Conservation (phyloP, 2,329 filamentous ascomycete genomes). For the Epichloe brachyelytri region DNA sequence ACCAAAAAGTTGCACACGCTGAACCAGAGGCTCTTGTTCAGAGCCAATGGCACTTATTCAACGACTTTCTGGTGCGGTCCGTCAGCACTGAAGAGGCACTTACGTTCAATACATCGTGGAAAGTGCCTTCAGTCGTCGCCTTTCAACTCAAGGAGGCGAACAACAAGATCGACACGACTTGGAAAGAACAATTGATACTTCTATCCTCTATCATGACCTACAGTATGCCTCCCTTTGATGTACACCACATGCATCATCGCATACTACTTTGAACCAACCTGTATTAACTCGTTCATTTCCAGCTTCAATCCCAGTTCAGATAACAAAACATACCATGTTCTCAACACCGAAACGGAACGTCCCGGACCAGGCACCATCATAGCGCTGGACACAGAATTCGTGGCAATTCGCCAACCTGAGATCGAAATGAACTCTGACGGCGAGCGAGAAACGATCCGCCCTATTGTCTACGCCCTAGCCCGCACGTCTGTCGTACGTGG, state of each 20-base stretch:
- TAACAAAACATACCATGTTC: constrained; percentile 44
- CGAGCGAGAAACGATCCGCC: constrained; percentile 79
- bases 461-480: constrained; percentile 82
- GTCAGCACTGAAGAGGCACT: constrained; percentile 74
- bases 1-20: constrained; percentile 47
- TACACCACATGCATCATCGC: constrained; percentile 5
- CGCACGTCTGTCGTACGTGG: constrained; percentile 84
- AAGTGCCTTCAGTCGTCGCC: constrained; percentile 74
- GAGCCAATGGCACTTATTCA: constrained; percentile 89
- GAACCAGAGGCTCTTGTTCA: constrained; percentile 43
- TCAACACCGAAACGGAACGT: constrained; percentile 46
- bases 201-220: constrained; percentile 64
- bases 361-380: constrained; percentile 63
- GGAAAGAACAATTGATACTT: constrained; percentile 75
- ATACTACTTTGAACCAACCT: neutral
- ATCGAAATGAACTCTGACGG: constrained; percentile 95
- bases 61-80: constrained; percentile 84
- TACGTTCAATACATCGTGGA: constrained; percentile 84
- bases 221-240: constrained; percentile 26
- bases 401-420: constrained; percentile 81
- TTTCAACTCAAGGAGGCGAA: constrained; percentile 75
- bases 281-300: constrained; percentile 3
- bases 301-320: constrained; percentile 23
- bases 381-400: constrained; percentile 92
- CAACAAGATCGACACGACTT: constrained; percentile 71